These are phyloP conservation scores for Wickerhamomyces rabaulensis DNA, from an alignment of 805 yeast species.

Conservation along the genomic window DNA sequence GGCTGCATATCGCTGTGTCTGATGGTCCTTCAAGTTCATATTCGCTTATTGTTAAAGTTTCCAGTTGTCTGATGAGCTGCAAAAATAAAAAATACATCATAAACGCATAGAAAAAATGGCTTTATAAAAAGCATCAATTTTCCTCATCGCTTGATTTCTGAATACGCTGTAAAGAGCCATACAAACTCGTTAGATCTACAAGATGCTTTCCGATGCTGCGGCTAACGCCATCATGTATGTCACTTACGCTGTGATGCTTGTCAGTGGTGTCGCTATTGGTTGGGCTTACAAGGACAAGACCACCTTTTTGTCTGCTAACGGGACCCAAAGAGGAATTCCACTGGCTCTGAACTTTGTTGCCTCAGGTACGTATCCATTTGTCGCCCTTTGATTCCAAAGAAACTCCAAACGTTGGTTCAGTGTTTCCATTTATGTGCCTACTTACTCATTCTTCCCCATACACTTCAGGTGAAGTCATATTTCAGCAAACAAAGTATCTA, in stretches of 20 bases:
- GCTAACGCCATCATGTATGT: slow-evolving; percentile 62
- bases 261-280: slow-evolving; percentile 55
- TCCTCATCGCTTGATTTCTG: background rate
- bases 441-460: background rate
- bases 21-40: background rate
- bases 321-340: slow-evolving; percentile 76
- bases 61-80: background rate
- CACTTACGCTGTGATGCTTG: slow-evolving; percentile 50
- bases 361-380: slow-evolving; percentile 57
- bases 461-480: slow-evolving; percentile 9
- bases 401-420: slow-evolving; percentile 43
- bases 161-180: background rate
- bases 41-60: background rate
- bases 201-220: slow-evolving; percentile 42
- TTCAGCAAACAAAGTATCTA: slow-evolving; percentile 11
- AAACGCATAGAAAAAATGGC: slow-evolving; percentile 1
- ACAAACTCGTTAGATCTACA: background rate
- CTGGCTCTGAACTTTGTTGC: slow-evolving; percentile 87
- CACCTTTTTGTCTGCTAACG: slow-evolving; percentile 70
- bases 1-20: background rate
- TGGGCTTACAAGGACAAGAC: slow-evolving; percentile 46
- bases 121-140: background rate
- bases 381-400: slow-evolving; percentile 1
- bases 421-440: slow-evolving; percentile 1
- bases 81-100: background rate